These are phyloP conservation scores for Mallotus repandus DNA, from an alignment of 441 rosid species.

Conservation along the genomic window DNA sequence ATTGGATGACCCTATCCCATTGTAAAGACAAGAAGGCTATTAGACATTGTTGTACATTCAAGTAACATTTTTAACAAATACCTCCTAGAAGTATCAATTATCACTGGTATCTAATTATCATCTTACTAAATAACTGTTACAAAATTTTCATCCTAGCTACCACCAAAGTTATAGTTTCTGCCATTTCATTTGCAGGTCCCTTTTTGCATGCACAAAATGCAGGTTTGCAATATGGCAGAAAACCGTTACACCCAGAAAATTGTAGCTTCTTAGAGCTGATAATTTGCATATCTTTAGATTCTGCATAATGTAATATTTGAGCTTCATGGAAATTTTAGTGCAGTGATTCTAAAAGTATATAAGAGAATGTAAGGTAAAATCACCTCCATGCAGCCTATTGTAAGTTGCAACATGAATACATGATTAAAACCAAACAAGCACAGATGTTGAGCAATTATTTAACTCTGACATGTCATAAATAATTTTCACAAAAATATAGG, in stretches of 20 bases:
- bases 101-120: neutral
- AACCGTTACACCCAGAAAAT: neutral
- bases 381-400: neutral
- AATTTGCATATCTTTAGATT: neutral
- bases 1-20: neutral
- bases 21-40: neutral
- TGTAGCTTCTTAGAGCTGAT: neutral
- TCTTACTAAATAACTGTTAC: too few relatives aligned
- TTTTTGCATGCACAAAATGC: too few relatives aligned
- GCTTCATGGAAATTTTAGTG: neutral
- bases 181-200: too few relatives aligned
- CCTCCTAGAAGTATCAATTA: neutral
- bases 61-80: neutral
- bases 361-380: neutral
- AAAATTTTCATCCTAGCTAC: too few relatives aligned
- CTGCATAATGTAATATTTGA: neutral
- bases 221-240: too few relatives aligned
- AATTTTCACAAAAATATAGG: neutral
- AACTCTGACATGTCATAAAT: neutral
- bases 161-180: too few relatives aligned
- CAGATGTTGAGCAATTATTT: neutral
- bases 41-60: neutral
- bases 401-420: neutral
- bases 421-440: neutral
- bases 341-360: neutral